Conservation (phyloP, 495 filamentous ascomycete genomes). For the Aspergillus baeticus region DNA sequence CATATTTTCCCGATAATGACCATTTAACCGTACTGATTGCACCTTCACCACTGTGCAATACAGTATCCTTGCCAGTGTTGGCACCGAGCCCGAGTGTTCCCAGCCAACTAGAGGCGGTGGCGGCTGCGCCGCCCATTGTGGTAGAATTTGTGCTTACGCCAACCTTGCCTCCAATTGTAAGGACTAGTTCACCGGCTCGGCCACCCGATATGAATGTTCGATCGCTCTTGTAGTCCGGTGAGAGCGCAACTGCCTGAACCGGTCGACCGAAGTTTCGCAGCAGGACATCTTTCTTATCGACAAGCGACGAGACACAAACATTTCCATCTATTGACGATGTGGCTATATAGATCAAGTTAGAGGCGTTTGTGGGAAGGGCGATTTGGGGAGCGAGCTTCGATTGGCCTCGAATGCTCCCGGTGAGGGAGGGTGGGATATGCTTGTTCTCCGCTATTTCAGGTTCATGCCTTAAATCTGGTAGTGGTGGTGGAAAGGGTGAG, state of each 20-base stretch:
- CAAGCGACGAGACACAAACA: conserved; percentile 81
- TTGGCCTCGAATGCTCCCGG: conserved; percentile 51
- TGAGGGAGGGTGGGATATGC: conserved; percentile 44
- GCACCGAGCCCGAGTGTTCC: conserved; percentile 76
- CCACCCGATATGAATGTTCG: conserved; percentile 87
- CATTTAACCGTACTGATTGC: conserved; percentile 87
- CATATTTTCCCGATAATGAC: conserved; percentile 86
- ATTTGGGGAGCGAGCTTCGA: conserved; percentile 41
- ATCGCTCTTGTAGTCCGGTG: conserved; percentile 89
- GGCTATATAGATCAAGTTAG: conserved; percentile 86
- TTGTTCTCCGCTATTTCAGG: conserved; percentile 49
- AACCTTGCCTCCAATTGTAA: conserved; percentile 78
- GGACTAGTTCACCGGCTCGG: conserved; percentile 79
- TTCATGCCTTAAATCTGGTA: conserved; percentile 59
- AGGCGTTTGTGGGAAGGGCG: conserved; percentile 62
- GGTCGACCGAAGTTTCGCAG: conserved; percentile 92
- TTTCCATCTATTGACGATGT: conserved; percentile 95
- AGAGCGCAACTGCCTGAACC: conserved; percentile 83
- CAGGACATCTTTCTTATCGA: conserved; percentile 77
- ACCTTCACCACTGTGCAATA: conserved; percentile 91
- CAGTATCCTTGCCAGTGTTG: conserved; percentile 77
- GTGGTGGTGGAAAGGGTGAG: conserved; percentile 82
- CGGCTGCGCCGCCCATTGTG: conserved; percentile 73
- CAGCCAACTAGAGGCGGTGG: conserved; percentile 88
- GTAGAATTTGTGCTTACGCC: conserved; percentile 78